A percentile compares a stretch with the other conserved stretches of the same genome.
Conservation (phyloP, 208 protist species). For the Leishmania martiniquensis region DNA sequence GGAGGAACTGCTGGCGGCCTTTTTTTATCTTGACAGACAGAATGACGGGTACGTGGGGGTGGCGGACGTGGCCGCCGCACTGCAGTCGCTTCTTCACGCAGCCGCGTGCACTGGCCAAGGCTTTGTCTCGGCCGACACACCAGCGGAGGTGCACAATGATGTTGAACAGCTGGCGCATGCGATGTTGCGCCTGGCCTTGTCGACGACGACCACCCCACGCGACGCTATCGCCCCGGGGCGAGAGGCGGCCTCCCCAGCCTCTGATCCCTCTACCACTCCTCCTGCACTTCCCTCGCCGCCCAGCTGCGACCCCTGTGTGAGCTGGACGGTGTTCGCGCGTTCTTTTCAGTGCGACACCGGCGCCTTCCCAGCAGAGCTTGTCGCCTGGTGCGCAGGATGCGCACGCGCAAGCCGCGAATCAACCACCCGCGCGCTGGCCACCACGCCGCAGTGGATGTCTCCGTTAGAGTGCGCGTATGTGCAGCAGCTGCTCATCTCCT, state of each 20-base stretch:
- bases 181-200: constrained; percentile 24
- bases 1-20: constrained; percentile 18
- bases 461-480: constrained; percentile 30
- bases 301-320: constrained; percentile 6
- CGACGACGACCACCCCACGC: background rate
- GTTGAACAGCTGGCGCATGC: constrained; percentile 7
- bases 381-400: constrained; percentile 29
- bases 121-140: background rate
- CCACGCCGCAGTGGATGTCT: constrained; percentile 28
- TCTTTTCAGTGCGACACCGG: constrained; percentile 36
- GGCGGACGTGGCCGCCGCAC: constrained; percentile 15
- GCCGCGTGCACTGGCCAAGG: background rate
- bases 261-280: background rate
- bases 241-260: background rate
- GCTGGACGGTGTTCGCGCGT: constrained; percentile 25
- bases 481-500: constrained; percentile 22
- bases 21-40: constrained; percentile 16
- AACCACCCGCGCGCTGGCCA: constrained; percentile 1
- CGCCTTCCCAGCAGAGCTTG: constrained; percentile 36
- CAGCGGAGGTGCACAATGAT: background rate
- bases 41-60: constrained; percentile 11
- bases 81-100: constrained; percentile 11
- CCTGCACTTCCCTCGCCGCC: background rate
- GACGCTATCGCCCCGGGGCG: background rate
- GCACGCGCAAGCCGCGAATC: background rate